A percentile compares a stretch with the other conserved stretches of the same genome.
Evolutionary conservation across 345 rosid species (phyloP).

Genomic region (Capsella bursapastoris): DNA sequence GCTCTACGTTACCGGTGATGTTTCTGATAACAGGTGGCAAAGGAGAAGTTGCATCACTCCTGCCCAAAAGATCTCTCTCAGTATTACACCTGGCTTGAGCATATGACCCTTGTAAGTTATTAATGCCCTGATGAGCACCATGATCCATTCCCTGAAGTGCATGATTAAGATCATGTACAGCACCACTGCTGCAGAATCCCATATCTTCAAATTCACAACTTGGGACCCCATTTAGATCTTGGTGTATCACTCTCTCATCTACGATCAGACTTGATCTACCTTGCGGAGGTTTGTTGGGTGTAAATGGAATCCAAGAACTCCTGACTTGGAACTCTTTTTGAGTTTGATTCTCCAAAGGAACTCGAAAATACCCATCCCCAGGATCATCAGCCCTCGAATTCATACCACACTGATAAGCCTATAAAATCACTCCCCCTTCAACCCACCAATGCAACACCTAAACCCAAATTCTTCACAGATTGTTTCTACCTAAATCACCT

Average conservation of each 20-base stretch:
- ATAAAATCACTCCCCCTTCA: constrained; percentile 20
- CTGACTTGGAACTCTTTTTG: constrained; percentile 37
- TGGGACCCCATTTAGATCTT: constrained; percentile 42
- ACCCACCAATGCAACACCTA: neutral
- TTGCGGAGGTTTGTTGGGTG: constrained; percentile 50
- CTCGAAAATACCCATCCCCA: constrained; percentile 44
- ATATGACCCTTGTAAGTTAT: constrained; percentile 46
- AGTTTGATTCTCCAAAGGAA: constrained; percentile 42
- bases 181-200: constrained; percentile 31
- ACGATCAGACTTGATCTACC: constrained; percentile 38
- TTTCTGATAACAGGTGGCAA: constrained; percentile 30
- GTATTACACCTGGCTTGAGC: constrained; percentile 25
- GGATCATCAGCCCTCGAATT: constrained; percentile 40
- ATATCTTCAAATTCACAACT: constrained; percentile 40
- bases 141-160: neutral
- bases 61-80: constrained; percentile 37
- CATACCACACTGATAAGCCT: constrained; percentile 36
- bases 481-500: neutral
- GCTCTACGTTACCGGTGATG: constrained; percentile 18
- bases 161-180: no score
- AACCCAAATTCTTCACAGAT: constrained; percentile 1
- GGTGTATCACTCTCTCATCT: constrained; percentile 43
- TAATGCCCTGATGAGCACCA: constrained; percentile 32
- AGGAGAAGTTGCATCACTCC: constrained; percentile 38
- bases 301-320: constrained; percentile 55